These are phyloP conservation scores for Ophiostoma montium DNA, from an alignment of 2,329 filamentous ascomycete genomes.

Conservation along the genomic window DNA sequence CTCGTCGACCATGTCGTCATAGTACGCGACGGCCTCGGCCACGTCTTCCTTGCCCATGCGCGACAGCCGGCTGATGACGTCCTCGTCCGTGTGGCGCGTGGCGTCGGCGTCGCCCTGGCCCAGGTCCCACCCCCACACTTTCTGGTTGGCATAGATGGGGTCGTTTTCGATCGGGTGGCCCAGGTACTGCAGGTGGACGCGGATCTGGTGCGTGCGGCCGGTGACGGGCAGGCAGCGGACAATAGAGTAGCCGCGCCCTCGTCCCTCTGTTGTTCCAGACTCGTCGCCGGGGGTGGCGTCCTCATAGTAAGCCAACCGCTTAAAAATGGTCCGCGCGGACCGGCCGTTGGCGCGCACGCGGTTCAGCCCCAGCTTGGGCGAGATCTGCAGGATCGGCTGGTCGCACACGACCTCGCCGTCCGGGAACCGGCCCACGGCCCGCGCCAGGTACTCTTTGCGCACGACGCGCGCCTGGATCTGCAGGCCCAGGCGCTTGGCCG, in stretches of 20 bases:
- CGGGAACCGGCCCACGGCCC: conserved; percentile 83
- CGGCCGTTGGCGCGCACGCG: conserved; percentile 90
- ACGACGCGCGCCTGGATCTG: conserved; percentile 73
- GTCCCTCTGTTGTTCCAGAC: neutral
- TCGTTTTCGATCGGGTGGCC: conserved; percentile 95
- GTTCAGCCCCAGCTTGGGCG: conserved; percentile 87
- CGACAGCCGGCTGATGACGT: conserved; percentile 72
- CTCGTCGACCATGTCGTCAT: conserved; percentile 81
- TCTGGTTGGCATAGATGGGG: conserved; percentile 90
- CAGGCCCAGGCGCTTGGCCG: conserved; percentile 60
- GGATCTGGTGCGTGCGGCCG: conserved; percentile 84
- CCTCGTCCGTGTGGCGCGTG: conserved; percentile 63
- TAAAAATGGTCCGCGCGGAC: conserved; percentile 79
- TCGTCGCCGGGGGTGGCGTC: neutral
- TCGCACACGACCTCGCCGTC: conserved; percentile 85
- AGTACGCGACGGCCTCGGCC: conserved; percentile 80
- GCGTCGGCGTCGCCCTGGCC: conserved; percentile 54
- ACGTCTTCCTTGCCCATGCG: conserved; percentile 92
- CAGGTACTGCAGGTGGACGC: conserved; percentile 87
- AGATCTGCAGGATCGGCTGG: conserved; percentile 85
- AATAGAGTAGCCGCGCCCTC: conserved; percentile 65
- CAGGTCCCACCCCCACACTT: conserved; percentile 74
- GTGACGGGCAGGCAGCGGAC: conserved; percentile 89
- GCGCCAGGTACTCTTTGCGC: conserved; percentile 87
- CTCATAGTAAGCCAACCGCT: conserved; percentile 73